These are phyloP conservation scores for Ceriops zippeliana DNA, from an alignment of 345 rosid genomes.

Conservation along the genomic window DNA sequence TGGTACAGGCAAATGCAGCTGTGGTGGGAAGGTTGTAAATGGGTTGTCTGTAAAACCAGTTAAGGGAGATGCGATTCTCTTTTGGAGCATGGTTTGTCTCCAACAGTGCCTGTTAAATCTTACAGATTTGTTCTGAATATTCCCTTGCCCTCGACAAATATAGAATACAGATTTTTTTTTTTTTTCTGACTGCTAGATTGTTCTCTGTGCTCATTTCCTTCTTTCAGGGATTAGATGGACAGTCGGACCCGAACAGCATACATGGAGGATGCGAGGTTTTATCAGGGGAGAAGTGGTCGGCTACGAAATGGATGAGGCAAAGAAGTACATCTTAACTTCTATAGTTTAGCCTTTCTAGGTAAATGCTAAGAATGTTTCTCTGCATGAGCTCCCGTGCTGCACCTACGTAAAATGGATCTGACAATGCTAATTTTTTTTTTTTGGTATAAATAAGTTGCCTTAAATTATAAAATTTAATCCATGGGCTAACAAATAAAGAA, in stretches of 20 bases:
- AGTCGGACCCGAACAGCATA: slow-evolving; percentile 75
- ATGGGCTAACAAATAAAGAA: too few relatives aligned
- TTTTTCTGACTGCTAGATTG: neutral
- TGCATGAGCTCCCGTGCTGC: neutral
- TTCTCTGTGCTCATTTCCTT: neutral
- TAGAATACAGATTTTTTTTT: neutral
- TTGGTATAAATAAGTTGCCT: neutral
- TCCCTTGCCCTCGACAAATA: neutral
- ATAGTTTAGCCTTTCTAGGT: neutral
- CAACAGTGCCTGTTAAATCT: neutral
- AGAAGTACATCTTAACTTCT: slow-evolving; percentile 43
- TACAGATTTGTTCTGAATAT: neutral
- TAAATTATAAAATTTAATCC: neutral
- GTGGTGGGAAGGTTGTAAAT: slow-evolving; percentile 72
- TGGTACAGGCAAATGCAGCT: slow-evolving; percentile 73
- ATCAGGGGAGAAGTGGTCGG: slow-evolving; percentile 90
- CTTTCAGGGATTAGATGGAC: slow-evolving; percentile 72
- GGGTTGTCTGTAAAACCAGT: slow-evolving; percentile 87
- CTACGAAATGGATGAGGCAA: slow-evolving; percentile 98
- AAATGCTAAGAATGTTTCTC: neutral
- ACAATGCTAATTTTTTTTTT: neutral
- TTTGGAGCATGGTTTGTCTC: slow-evolving; percentile 97
- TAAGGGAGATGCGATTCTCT: slow-evolving; percentile 86
- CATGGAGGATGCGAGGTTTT: slow-evolving; percentile 94
- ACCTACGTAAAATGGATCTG: neutral